Base-by-base conservation (phyloP, 2,329 filamentous ascomycete genomes). In the Pseudocercospora macadamiae region DNA sequence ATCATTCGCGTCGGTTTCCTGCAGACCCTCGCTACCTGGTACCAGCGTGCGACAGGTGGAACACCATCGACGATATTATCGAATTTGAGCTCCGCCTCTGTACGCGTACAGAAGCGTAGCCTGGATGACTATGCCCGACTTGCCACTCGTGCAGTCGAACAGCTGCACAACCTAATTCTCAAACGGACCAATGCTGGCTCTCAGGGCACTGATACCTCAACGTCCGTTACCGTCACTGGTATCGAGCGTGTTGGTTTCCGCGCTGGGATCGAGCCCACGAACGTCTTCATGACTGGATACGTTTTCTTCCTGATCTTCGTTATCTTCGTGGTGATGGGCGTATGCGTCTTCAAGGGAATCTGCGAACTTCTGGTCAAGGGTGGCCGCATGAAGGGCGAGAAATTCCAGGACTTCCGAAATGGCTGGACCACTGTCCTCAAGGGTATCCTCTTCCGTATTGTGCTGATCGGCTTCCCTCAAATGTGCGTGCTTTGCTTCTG, bases 361-460 rank as follows among this genome's bases (percentile, higher is more conserved):
- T 91, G 89, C 74, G 93, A 97, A 75, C 73, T 89, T 49, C 85
- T 89, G 9, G 86, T 87, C 66, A 91, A 86, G 78, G 82, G 85
- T 62, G 86, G 86, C 68, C 89, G 86, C 82, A 91, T 96, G 81
- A 89, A 91, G 77, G 81, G 82, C 56, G 89, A 96, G 72, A 92
- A 90, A 69, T 97, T 97, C 76, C 82, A 89, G 67, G 93, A 97
- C 68, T 97, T 97, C 84, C 89, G 93, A 64, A 93, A 95, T 69
- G 92, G 91, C 66, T 97, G 93, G 93, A 87, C 88, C 64, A 93
- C 92, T 12, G 89, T 97, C 4, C 83, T 96, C 70, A 96, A 96
- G 80, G 93, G 93, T 57, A 96, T 97, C 67, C 82, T 97, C 64
- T 97, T 95, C 84, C 89, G 93, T 64, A 83, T 96, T 70, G 83